Evolutionary conservation across 331 rosid genomes (phyloP).

Genomic region (Rhamnella rubrinervis): DNA sequence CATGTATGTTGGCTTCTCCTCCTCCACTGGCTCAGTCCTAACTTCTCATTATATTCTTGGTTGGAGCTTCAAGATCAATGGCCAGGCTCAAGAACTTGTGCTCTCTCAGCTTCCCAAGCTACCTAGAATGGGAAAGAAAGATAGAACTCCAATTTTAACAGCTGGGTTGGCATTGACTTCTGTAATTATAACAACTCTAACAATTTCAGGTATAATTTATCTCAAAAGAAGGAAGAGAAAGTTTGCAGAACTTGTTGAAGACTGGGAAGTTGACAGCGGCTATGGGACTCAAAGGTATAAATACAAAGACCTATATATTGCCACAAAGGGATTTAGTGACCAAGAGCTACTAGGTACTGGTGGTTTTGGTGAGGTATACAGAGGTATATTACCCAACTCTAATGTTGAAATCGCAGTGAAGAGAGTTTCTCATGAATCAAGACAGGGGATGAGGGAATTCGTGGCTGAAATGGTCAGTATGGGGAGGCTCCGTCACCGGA

Average conservation of each 20-base stretch:
- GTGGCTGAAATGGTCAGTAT: constrained; percentile 40
- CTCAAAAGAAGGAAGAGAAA: constrained; percentile 16
- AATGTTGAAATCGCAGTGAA: constrained; percentile 39
- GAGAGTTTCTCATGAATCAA: constrained; percentile 28
- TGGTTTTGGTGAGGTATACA: constrained; percentile 43
- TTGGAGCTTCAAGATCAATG: constrained; percentile 40
- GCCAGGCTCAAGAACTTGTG: constrained; percentile 16
- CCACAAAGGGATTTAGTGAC: constrained; percentile 42
- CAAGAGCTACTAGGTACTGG: constrained; percentile 34
- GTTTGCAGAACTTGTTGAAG: constrained; percentile 38
- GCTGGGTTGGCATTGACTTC: no score
- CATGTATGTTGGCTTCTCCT: constrained; percentile 38
- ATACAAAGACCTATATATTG: constrained; percentile 32
- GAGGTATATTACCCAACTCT: constrained; percentile 27
- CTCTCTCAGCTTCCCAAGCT: constrained; percentile 29
- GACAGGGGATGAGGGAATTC: constrained; percentile 43
- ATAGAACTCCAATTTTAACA: not conserved
- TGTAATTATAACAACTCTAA: not conserved
- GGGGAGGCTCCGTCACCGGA: constrained; percentile 44
- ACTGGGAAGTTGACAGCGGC: constrained; percentile 44
- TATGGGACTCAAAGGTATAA: constrained; percentile 40
- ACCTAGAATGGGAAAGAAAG: not conserved
- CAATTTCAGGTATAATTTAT: not conserved
- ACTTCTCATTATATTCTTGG: constrained; percentile 30
- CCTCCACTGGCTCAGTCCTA: constrained; percentile 19